Evolutionary conservation across 2,329 filamentous ascomycete species (phyloP), one percentile per base, ranked within the genome.

Genomic region (Apiospora kogelbergensis): DNA sequence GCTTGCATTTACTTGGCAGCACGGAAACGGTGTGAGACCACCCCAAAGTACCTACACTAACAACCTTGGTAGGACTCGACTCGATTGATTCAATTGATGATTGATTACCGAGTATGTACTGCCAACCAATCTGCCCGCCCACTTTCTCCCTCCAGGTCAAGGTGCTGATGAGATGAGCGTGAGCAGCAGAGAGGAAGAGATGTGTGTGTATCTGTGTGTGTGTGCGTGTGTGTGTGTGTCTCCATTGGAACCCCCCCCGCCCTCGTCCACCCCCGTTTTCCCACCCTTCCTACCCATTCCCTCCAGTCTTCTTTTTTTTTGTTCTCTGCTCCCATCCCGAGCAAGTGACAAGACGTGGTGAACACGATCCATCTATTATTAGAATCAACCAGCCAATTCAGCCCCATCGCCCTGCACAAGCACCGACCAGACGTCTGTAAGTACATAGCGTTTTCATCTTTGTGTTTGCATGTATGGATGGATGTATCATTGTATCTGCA

Each of bases 301-400:
- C 53, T 60, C 53, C 53, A 60, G 53, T 60, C 53, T 60, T 60
- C 53, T 60, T 33, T 60, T 53, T 45, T 60, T 60, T 60, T 60
- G 30, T 60, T 60, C 53, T 60, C 72, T 72, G 65, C 44, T 66
- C 44, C 65, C 44, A 65, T 42, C 63, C 63, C 63, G 63, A 65
- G 41, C 53, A 45, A 42, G 63, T 65, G 63, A 65, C 44, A 45
- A 65, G 17, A 74, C 68, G 71, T 76, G 70, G 76, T 80, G 79
- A 82, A 81, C 82, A 83, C 80, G 79, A 82, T 81, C 79, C 75
- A 73, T 82, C 83, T 85, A 85, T 84, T 83, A 83, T 84, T 85
- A 84, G 83, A 81, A 85, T 76, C 82, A 81, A 79, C 42, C 80
- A 79, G 81, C 81, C 83, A 81, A 82, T 84, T 81, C 82, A 84